A percentile compares a stretch with the other conserved stretches of the same genome.
Conservation (phyloP, 208 protist genomes). For the Trypanosoma cruzi region DNA sequence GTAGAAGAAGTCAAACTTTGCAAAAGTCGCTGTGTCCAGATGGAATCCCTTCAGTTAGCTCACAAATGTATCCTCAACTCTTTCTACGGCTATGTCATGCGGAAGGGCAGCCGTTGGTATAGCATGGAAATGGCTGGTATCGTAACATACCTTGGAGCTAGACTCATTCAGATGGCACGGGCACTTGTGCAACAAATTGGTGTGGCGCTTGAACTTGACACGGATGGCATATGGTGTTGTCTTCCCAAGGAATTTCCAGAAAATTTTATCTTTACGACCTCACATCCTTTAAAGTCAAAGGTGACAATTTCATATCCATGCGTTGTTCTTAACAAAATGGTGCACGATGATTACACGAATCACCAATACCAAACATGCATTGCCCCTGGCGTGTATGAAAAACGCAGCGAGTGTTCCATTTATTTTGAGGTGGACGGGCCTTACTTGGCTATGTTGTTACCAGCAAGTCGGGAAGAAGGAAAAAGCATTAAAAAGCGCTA, state of each 20-base stretch:
- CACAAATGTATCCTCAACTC: slow-evolving; percentile 99
- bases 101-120: slow-evolving; percentile 98
- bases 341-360: slow-evolving; percentile 98
- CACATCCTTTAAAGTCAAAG: slow-evolving; percentile 57
- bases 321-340: slow-evolving; percentile 98
- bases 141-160: slow-evolving; percentile 97
- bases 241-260: slow-evolving; percentile 98
- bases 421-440: slow-evolving; percentile 99
- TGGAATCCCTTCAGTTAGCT: slow-evolving; percentile 99
- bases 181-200: slow-evolving; percentile 98
- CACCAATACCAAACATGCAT: slow-evolving; percentile 97
- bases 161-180: slow-evolving; percentile 99
- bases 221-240: slow-evolving; percentile 99
- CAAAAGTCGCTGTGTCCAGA: slow-evolving; percentile 96
- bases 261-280: slow-evolving; percentile 93
- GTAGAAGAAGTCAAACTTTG: slow-evolving; percentile 87
- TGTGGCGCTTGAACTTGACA: slow-evolving; percentile 99
- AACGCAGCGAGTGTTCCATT: slow-evolving; percentile 97
- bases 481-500: slow-evolving; percentile 99
- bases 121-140: slow-evolving; percentile 99
- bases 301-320: slow-evolving; percentile 96
- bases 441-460: slow-evolving; percentile 99
- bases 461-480: slow-evolving; percentile 98
- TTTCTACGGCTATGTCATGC: slow-evolving; percentile 99
- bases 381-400: slow-evolving; percentile 68